Evolutionary conservation across 345 rosid species (phyloP), one percentile per base, ranked within the genome.

Genomic region (Populus ilicifolia): DNA sequence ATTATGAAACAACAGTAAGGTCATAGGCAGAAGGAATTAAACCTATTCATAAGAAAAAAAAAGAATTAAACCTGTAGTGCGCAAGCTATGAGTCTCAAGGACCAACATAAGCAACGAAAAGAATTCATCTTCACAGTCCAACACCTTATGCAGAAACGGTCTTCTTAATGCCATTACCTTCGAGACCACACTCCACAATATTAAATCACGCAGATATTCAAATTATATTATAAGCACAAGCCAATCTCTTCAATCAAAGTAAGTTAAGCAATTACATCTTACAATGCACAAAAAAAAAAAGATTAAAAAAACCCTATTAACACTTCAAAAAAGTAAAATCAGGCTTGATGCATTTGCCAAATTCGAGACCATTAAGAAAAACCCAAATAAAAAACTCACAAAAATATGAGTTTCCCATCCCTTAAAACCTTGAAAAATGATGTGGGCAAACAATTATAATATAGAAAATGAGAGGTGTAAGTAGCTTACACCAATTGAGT

Each of bases 81-180:
- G 86, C 77, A 96, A 88, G 87, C 99, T 96, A 82, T 94, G 99
- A 44, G 90, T 87, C 84, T 96, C 99, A 5, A 96, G 98, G 67
- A 92, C 83, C 82, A 92, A 84, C 98, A 92, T 92, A 77, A 96
- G 91, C 77, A 90, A 75, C 75, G 95, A 92, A 81, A 88, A 96
- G 89, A 92, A 96, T 73, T 96, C 99, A 81, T 96, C 99, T 72
- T 96, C 99, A 50, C 87, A 91, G 83, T 96, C 99, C 77, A 96
- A 86, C 50, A 96, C 85, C 74, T 87, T 96, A 71, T 96, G 99
- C 18, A 96, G 90, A 72, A 96, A 82, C 0, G 99, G 97, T 80
- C 97, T 88, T 81, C 99, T 89, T 78, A 96, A 81, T 29, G 99
- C 98, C 90, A 96, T 79, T 65, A 94, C 99, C 98, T 96, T 85